Base-by-base conservation (phyloP, 2,329 filamentous ascomycete species). In the Cladorrhinum sp. region DNA sequence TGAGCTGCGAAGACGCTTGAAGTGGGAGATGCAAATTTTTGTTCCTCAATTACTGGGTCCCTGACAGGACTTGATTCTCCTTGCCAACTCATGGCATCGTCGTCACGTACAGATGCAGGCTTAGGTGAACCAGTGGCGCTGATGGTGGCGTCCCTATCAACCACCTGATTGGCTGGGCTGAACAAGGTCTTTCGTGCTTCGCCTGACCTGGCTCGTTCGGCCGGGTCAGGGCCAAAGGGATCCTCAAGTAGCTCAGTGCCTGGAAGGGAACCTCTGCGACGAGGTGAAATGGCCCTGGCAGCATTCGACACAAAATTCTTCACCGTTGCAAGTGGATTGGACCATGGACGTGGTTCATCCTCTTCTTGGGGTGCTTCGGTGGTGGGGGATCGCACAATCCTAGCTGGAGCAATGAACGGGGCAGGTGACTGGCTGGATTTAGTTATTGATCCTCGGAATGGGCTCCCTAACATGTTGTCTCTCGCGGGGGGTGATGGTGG, bases 381-480 rank as follows among this genome's bases (percentile, higher is more conserved):
- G 64, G 50, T 20, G 6, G 65, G 64, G 2, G 67, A 66, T 20
- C 59, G 61, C 12, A 61, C 58, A 4, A 48, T 55, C 6, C 42
- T 48, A 21, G 57, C 36, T 33, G 63, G 66, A 16, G 67, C 62
- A 23, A 66, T 54, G 6, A 67, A 63, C 12, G 61, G 64, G 4
- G 69, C 72, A 1, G 72, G 71, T 1, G 71, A 73, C 46, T 69
- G 66, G 28, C 69, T 72, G 16, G 70, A 71, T 58, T 72, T 72
- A 33, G 68, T 63, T 10, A 66, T 62, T 2, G 75, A 75, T 14
- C 75, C 71, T 56, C 80, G 76, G 64, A 86, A 86, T 0, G 84
- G 84, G 59, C 84, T 86, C 14, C 82, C 77, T 2, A 86, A 72
- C 10, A 80, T 78, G 33, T 76, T 76, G 49, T 82, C 80, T n/a